Conservation (phyloP, 371 early-diverging fungal genomes). For the Mortierella sp. region DNA sequence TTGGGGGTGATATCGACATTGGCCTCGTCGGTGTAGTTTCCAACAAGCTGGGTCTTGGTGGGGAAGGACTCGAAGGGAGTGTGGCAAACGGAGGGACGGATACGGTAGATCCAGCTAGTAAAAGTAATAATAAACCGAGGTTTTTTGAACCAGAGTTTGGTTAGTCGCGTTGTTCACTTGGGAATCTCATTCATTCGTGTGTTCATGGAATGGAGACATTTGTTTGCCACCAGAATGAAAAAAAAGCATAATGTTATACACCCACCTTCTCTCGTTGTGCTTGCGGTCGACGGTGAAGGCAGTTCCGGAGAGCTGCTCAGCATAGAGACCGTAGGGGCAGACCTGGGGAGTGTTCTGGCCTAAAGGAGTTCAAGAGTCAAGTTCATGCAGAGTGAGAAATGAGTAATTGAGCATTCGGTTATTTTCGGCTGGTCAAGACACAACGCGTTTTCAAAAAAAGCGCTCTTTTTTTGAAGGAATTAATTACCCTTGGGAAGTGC, state of each 20-base stretch:
- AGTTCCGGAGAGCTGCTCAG: slow-evolving; percentile 96
- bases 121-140: background rate
- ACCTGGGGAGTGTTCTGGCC: slow-evolving; percentile 95
- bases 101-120: slow-evolving; percentile 94
- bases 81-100: slow-evolving; percentile 94
- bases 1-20: slow-evolving; percentile 80
- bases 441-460: too few relatives aligned
- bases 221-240: background rate
- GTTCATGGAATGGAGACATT: background rate
- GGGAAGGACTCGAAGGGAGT: slow-evolving; percentile 72
- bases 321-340: slow-evolving; percentile 92
- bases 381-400: too few relatives aligned
- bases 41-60: slow-evolving; percentile 60
- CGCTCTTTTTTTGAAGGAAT: too few relatives aligned
- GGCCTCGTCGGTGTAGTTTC: slow-evolving; percentile 66
- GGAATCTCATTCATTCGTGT: background rate
- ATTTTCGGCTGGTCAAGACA: too few relatives aligned
- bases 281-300: slow-evolving; percentile 94
- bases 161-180: background rate
- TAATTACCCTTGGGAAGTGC: slow-evolving; percentile 87
- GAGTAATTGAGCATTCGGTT: too few relatives aligned
- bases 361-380: slow-evolving; percentile 14
- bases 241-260: too few relatives aligned
- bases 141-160: too few relatives aligned
- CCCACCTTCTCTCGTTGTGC: slow-evolving; percentile 87